These are phyloP conservation scores for Pichia sp. DNA, from an alignment of 1,139 yeast genomes.

Conservation along the genomic window DNA sequence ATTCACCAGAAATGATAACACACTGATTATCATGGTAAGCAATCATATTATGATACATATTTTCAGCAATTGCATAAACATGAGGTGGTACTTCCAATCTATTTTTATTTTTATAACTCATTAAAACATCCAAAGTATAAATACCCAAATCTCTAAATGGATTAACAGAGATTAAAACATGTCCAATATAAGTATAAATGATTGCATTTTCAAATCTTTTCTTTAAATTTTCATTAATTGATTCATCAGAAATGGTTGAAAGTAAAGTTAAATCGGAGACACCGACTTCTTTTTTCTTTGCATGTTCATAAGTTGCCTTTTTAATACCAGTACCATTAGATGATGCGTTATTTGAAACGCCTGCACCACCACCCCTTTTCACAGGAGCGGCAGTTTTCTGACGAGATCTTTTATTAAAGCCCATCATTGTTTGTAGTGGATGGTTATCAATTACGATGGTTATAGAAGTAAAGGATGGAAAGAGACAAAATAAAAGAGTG, in stretches of 20 bases:
- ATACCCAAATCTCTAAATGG: constrained; percentile 96
- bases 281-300: constrained; percentile 93
- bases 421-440: constrained; percentile 11
- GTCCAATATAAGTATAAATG: constrained; percentile 85
- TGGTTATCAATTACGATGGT: background rate
- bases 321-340: constrained; percentile 39
- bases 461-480: background rate
- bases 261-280: constrained; percentile 89
- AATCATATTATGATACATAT: constrained; percentile 93
- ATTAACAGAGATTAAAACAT: constrained; percentile 88
- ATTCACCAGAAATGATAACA: constrained; percentile 96
- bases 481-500: background rate
- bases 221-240: constrained; percentile 86
- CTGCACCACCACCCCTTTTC: constrained; percentile 41
- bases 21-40: constrained; percentile 94
- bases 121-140: constrained; percentile 71
- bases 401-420: constrained; percentile 43
- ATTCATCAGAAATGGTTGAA: constrained; percentile 83
- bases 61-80: constrained; percentile 95
- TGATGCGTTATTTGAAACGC: background rate
- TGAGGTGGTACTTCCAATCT: constrained; percentile 98
- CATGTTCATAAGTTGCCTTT: constrained; percentile 86
- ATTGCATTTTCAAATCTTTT: constrained; percentile 85
- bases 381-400: constrained; percentile 54
- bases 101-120: constrained; percentile 82